Conservation (phyloP, 176 grass and related monocot genomes). For the Puccinellia tenuiflora region DNA sequence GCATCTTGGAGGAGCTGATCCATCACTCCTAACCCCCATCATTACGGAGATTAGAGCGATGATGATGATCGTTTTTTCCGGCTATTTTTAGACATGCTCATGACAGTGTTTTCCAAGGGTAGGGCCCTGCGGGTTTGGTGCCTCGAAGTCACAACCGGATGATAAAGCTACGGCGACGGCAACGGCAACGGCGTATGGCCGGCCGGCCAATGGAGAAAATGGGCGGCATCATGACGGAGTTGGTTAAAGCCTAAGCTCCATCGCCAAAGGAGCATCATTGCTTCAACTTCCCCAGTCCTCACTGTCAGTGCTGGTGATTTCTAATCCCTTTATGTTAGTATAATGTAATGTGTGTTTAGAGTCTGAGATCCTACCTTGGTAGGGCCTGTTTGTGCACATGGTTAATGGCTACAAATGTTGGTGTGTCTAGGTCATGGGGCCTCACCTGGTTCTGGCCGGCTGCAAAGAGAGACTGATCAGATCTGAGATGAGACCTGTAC, state of each 20-base stretch:
- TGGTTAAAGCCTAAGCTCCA: slow-evolving; percentile 41
- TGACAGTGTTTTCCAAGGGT: slow-evolving; percentile 25
- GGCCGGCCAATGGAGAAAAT: slow-evolving; percentile 12
- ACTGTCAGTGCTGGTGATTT: slow-evolving; percentile 15
- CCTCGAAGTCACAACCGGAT: slow-evolving; percentile 36
- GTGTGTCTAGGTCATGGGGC: slow-evolving; percentile 17
- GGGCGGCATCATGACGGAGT: slow-evolving; percentile 23
- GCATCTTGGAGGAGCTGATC: slow-evolving; percentile 39
- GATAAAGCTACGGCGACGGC: slow-evolving; percentile 11
- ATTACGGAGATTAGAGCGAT: slow-evolving; percentile 18
- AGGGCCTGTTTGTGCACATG: neutral
- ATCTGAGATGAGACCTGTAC: neutral
- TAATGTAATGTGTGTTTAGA: neutral
- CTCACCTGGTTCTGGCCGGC: slow-evolving; percentile 20
- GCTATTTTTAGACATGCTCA: slow-evolving; percentile 27
- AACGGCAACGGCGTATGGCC: neutral
- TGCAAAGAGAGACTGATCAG: neutral
- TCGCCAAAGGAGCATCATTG: slow-evolving; percentile 35
- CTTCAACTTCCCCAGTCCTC: slow-evolving; percentile 21
- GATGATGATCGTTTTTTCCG: neutral
- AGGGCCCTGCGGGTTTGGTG: slow-evolving; percentile 35
- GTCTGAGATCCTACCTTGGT: neutral
- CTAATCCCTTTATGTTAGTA: slow-evolving; percentile 22
- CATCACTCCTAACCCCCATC: slow-evolving; percentile 30
- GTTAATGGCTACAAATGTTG: slow-evolving; percentile 3